Percentiles rank a stretch among this genome's conserved stretches.
phyloP scores from a whole-genome alignment of 495 filamentous ascomycete species.

The Xylaria longipes region DNA sequence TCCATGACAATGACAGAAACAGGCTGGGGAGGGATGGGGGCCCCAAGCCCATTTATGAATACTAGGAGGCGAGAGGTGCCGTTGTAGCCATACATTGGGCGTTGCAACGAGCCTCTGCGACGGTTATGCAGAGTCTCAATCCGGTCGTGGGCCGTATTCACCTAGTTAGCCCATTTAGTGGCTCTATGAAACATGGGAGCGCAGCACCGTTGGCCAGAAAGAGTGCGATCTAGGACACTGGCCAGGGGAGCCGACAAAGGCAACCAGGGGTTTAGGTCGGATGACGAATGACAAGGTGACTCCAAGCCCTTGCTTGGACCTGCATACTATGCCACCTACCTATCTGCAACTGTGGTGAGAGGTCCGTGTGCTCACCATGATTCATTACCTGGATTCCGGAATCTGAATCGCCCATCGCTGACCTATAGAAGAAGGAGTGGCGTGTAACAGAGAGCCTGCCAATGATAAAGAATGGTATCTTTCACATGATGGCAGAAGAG shows the following conservation, averaged over 20 bases:
- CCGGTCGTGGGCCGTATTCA: slow-evolving; percentile 17
- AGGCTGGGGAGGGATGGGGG: slow-evolving; percentile 11
- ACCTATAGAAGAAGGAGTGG: background rate
- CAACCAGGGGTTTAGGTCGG: slow-evolving; percentile 6
- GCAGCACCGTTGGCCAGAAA: slow-evolving; percentile 19
- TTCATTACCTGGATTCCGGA: slow-evolving; percentile 13
- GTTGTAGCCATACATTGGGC: background rate
- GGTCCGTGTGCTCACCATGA: slow-evolving; percentile 20
- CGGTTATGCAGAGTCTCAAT: slow-evolving; percentile 22
- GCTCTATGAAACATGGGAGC: slow-evolving; percentile 26
- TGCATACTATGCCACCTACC: slow-evolving; percentile 18
- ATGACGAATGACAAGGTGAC: slow-evolving; percentile 17
- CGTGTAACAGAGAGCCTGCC: background rate
- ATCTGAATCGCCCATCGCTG: background rate
- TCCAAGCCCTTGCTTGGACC: slow-evolving; percentile 26
- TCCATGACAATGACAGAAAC: slow-evolving; percentile 25
- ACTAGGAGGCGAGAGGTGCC: background rate
- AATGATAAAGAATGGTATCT: background rate
- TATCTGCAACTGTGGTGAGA: background rate
- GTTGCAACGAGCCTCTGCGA: slow-evolving; percentile 20
- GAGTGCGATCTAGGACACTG: slow-evolving; percentile 6
- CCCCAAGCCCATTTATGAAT: slow-evolving; percentile 21
- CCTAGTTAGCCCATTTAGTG: slow-evolving; percentile 11
- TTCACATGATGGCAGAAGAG: background rate
- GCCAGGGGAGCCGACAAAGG: slow-evolving; percentile 15